phyloP scores from a whole-genome alignment of 306 rosid species.

The Quercus mongolica region DNA sequence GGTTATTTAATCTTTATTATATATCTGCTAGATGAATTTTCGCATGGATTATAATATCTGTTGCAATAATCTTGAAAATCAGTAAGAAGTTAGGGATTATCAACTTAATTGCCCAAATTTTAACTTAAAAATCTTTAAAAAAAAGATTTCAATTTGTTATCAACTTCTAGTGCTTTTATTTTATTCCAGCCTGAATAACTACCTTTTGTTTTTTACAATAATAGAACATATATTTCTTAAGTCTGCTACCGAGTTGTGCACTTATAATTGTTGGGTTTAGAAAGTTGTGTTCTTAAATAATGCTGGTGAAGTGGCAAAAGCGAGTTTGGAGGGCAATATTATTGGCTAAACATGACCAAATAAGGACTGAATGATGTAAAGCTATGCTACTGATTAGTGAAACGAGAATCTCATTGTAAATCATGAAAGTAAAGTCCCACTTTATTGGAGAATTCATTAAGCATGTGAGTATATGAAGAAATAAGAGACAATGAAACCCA shows the following conservation, averaged over 20 bases:
- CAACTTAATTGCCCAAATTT: background rate
- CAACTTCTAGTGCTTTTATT: background rate
- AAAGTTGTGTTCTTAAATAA: background rate
- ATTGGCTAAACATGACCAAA: background rate
- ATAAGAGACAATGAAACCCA: background rate
- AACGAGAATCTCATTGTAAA: background rate
- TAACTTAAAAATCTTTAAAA: background rate
- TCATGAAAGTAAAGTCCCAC: background rate
- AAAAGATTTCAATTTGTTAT: background rate
- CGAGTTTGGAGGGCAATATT: background rate
- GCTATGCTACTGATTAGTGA: background rate
- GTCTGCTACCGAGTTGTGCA: background rate
- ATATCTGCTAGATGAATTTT: too few relatives aligned
- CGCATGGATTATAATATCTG: background rate
- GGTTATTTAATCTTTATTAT: too few relatives aligned
- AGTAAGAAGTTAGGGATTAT: background rate
- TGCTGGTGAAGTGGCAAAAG: background rate
- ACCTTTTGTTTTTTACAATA: too few relatives aligned
- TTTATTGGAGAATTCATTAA: background rate
- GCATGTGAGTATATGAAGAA: background rate
- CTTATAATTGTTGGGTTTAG: background rate
- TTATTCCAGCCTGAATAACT: background rate
- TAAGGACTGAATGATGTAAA: background rate
- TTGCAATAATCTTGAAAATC: background rate
- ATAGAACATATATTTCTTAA: background rate